Percentiles rank a stretch among this genome's conserved stretches.
These are phyloP conservation scores for Candida odintsovae DNA, from an alignment of 805 yeast genomes.

Conservation along the genomic window DNA sequence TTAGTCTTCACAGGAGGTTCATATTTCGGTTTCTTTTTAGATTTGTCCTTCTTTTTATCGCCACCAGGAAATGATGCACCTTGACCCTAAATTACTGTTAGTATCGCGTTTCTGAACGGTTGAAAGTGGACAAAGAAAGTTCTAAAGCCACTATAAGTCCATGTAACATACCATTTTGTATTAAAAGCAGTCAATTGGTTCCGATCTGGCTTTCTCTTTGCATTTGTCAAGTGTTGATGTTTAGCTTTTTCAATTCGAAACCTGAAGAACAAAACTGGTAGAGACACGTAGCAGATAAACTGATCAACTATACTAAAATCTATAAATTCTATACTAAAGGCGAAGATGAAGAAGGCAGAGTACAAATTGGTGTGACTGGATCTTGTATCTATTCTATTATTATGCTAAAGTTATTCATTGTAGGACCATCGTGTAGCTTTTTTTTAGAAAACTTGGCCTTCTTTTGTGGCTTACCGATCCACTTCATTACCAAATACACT, in stretches of 20 bases:
- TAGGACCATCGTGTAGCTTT: conserved; percentile 50
- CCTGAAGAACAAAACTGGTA: not conserved
- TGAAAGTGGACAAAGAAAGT: not conserved
- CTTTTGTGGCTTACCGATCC: conserved; percentile 29
- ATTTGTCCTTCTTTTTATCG: conserved; percentile 50
- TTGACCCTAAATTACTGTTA: conserved; percentile 37
- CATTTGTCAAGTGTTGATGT: not conserved
- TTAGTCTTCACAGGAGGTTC: conserved; percentile 97
- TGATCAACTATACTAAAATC: no score
- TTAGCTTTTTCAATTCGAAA: not conserved
- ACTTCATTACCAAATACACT: conserved; percentile 62
- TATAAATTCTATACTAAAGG: no score
- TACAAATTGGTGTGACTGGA: not conserved
- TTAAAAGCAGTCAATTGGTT: not conserved
- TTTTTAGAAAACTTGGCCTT: conserved; percentile 29
- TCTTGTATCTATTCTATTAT: conserved; percentile 19
- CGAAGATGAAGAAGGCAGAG: no score
- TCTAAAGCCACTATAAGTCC: not conserved
- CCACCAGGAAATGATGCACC: conserved; percentile 47
- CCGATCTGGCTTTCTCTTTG: not conserved
- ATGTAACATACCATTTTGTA: conserved; percentile 2
- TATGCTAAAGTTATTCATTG: conserved; percentile 68
- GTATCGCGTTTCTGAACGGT: not conserved
- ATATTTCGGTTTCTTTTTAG: conserved; percentile 89
- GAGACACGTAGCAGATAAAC: not conserved